A percentile compares a stretch with the other conserved stretches of the same genome.
phyloP scores from a whole-genome alignment of 2,329 filamentous ascomycete genomes.

The Colletotrichum sp. region DNA sequence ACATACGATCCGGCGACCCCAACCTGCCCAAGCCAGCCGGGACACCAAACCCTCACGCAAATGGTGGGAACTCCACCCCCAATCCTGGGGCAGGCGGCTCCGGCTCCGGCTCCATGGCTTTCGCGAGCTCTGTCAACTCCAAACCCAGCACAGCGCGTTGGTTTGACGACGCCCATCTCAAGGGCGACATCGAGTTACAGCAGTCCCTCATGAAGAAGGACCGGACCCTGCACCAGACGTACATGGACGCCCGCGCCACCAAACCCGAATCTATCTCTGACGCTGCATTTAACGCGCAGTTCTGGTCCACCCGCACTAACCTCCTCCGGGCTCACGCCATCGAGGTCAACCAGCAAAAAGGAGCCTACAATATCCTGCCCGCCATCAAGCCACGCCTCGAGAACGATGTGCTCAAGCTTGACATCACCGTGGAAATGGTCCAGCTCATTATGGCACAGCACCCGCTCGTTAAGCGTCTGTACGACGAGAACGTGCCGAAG shows the following conservation, averaged over 20 bases:
- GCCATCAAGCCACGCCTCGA: slow-evolving; percentile 82
- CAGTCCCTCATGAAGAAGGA: slow-evolving; percentile 87
- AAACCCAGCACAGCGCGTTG: slow-evolving; percentile 64
- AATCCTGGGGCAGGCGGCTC: slow-evolving; percentile 26
- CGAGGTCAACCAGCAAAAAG: slow-evolving; percentile 83
- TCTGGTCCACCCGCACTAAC: slow-evolving; percentile 90
- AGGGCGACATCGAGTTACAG: slow-evolving; percentile 81
- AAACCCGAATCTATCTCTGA: slow-evolving; percentile 86
- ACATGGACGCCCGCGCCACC: slow-evolving; percentile 81
- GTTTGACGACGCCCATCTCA: slow-evolving; percentile 83
- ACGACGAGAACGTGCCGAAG: slow-evolving; percentile 90
- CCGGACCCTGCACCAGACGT: slow-evolving; percentile 77
- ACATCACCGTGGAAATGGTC: slow-evolving; percentile 89
- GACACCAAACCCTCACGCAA: slow-evolving; percentile 27
- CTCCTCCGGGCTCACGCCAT: slow-evolving; percentile 90
- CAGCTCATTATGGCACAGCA: slow-evolving; percentile 93
- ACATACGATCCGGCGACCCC: slow-evolving; percentile 63
- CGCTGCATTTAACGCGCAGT: slow-evolving; percentile 85
- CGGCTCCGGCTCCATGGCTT: slow-evolving; percentile 73
- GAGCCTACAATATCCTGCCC: slow-evolving; percentile 92
- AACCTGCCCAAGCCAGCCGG: slow-evolving; percentile 53
- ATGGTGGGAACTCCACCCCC: slow-evolving; percentile 22
- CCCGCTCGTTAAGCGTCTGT: slow-evolving; percentile 86
- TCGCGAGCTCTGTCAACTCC: slow-evolving; percentile 71
- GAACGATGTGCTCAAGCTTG: slow-evolving; percentile 77